Evolutionary conservation across 768 basidiomycete genomes (phyloP).

Genomic region (Tylopilus subfusipes): DNA sequence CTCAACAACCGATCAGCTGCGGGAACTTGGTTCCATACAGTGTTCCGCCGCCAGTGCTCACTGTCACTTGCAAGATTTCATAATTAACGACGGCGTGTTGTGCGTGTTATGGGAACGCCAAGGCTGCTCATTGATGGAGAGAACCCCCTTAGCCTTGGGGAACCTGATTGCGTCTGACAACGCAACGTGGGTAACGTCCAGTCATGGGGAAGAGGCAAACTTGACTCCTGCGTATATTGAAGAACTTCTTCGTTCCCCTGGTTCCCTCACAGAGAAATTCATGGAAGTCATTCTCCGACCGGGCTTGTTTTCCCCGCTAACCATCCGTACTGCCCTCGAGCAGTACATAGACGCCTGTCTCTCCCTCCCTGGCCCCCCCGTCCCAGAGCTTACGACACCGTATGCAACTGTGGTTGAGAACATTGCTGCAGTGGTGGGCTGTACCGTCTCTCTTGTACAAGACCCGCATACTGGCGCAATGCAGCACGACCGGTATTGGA

Average conservation of each 20-base stretch:
- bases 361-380: constrained; percentile 54
- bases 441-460: constrained; percentile 68
- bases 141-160: constrained; percentile 43
- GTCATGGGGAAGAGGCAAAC: constrained; percentile 68
- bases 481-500: constrained; percentile 78
- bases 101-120: constrained; percentile 80
- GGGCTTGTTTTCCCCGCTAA: constrained; percentile 80
- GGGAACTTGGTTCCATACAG: constrained; percentile 55
- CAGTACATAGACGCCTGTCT: constrained; percentile 76
- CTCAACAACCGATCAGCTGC: constrained; percentile 54
- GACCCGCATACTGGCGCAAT: constrained; percentile 78
- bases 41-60: constrained; percentile 59
- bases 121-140: constrained; percentile 69
- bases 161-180: constrained; percentile 28
- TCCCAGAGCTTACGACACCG: constrained; percentile 54
- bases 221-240: constrained; percentile 87
- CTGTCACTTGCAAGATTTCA: constrained; percentile 77
- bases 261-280: constrained; percentile 75
- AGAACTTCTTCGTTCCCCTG: constrained; percentile 67
- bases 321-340: constrained; percentile 76
- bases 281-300: constrained; percentile 82
- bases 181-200: constrained; percentile 51
- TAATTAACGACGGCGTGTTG: constrained; percentile 49
- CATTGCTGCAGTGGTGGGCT: constrained; percentile 82
- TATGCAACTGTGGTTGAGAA: constrained; percentile 71